phyloP scores from a whole-genome alignment of 1,284 basidiomycete species.

The Tetrapyrgos nigripes region DNA sequence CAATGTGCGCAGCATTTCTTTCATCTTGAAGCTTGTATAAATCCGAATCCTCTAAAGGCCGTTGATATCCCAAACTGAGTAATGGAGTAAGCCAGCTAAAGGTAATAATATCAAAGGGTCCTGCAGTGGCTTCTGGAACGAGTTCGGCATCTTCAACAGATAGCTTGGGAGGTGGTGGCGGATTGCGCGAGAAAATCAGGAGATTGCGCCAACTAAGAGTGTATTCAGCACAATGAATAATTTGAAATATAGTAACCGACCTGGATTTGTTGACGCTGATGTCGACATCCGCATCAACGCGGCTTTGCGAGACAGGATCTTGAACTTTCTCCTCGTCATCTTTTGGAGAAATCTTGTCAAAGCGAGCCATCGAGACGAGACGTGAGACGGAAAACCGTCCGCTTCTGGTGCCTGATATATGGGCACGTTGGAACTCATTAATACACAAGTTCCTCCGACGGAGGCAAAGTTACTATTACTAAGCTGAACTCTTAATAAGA shows the following conservation, averaged over 20 bases:
- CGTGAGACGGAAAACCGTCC: too few relatives aligned
- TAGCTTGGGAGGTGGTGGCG: constrained; percentile 36
- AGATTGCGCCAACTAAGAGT: neutral
- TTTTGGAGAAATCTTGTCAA: constrained; percentile 2
- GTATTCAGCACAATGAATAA: neutral
- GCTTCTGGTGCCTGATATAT: too few relatives aligned
- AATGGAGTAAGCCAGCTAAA: constrained; percentile 80
- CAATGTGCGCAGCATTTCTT: constrained; percentile 62
- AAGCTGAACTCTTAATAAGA: neutral
- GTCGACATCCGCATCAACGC: neutral
- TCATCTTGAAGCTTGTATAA: constrained; percentile 83
- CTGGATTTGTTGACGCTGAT: neutral
- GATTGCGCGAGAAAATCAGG: constrained; percentile 5
- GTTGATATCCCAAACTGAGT: constrained; percentile 72
- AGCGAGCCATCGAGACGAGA: neutral
- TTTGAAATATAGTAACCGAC: neutral
- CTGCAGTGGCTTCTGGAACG: constrained; percentile 55
- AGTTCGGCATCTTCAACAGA: constrained; percentile 53
- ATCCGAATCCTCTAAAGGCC: constrained; percentile 84
- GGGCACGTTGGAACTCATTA: too few relatives aligned
- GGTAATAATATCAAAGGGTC: constrained; percentile 46
- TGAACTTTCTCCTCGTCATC: constrained; percentile 2
- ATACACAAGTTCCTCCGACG: too few relatives aligned
- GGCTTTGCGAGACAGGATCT: neutral
- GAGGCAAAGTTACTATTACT: too few relatives aligned